Evolutionary conservation across 2,329 filamentous ascomycete genomes (phyloP).

Genomic region (Bipolaris gigantea): DNA sequence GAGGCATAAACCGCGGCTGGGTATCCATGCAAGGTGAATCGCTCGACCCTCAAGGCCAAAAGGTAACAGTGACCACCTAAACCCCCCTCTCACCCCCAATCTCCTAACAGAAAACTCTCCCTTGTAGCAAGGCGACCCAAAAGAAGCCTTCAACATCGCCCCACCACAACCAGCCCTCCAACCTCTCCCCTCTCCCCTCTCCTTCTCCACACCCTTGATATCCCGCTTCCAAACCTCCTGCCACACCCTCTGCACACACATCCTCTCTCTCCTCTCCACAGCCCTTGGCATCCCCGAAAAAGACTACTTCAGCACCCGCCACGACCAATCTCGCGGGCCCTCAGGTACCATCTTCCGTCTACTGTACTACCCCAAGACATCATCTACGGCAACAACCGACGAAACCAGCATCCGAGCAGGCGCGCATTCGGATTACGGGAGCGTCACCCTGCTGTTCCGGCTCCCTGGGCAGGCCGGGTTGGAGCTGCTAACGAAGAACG

Average conservation of each 20-base stretch:
- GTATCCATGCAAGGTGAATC: slow-evolving; percentile 85
- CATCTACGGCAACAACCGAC: slow-evolving; percentile 28
- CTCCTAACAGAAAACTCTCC: background rate
- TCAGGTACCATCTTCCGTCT: slow-evolving; percentile 56
- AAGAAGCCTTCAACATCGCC: slow-evolving; percentile 88
- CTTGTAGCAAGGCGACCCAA: slow-evolving; percentile 70
- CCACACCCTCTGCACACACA: slow-evolving; percentile 68
- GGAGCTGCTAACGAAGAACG: slow-evolving; percentile 69
- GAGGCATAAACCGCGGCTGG: slow-evolving; percentile 80
- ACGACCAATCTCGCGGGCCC: slow-evolving; percentile 55
- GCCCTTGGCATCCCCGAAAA: slow-evolving; percentile 63
- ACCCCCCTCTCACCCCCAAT: too few relatives aligned
- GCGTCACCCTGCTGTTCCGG: slow-evolving; percentile 76
- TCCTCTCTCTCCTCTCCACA: slow-evolving; percentile 76
- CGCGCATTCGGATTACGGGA: slow-evolving; percentile 85
- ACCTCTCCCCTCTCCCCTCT: slow-evolving; percentile 69
- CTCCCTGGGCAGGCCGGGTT: slow-evolving; percentile 81
- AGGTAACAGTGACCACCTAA: slow-evolving; percentile 52
- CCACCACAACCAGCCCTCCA: slow-evolving; percentile 70
- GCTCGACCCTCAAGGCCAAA: slow-evolving; percentile 80
- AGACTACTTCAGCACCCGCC: slow-evolving; percentile 64
- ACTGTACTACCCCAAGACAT: slow-evolving; percentile 55
- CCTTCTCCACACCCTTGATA: slow-evolving; percentile 62
- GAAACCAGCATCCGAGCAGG: slow-evolving; percentile 75
- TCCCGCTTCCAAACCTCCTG: slow-evolving; percentile 70